These are phyloP conservation scores for Ananas comosus DNA, from an alignment of 176 grass and related monocot genomes.

Conservation along the genomic window DNA sequence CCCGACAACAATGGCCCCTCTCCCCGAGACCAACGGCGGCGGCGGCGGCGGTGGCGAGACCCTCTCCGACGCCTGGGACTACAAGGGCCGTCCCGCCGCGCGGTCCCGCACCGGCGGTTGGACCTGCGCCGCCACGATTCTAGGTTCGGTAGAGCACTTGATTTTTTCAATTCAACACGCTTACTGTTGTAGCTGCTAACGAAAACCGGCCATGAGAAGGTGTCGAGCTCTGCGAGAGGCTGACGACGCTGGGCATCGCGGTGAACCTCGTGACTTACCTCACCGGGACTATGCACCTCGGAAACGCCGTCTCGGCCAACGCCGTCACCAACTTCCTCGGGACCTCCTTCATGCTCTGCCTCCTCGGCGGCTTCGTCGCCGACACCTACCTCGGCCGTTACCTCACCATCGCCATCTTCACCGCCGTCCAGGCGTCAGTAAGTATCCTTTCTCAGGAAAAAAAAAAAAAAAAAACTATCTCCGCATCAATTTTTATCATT, in stretches of 20 bases:
- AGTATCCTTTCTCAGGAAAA: neutral
- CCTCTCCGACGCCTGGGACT: constrained; percentile 76
- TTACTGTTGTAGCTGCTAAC: neutral
- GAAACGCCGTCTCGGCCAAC: constrained; percentile 73
- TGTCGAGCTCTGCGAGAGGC: constrained; percentile 84
- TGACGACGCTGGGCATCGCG: constrained; percentile 89
- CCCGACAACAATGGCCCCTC: constrained; percentile 28
- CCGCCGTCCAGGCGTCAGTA: constrained; percentile 67
- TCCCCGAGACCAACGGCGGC: constrained; percentile 30
- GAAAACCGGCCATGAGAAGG: constrained; percentile 16
- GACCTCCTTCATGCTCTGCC: constrained; percentile 92
- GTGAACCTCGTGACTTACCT: constrained; percentile 96
- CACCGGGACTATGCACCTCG: constrained; percentile 85
- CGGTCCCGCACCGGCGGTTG: constrained; percentile 57
- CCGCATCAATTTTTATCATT: too few relatives aligned
- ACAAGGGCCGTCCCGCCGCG: constrained; percentile 59
- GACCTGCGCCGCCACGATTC: constrained; percentile 67
- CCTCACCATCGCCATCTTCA: constrained; percentile 85
- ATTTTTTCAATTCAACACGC: neutral
- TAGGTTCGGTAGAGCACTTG: constrained; percentile 27
- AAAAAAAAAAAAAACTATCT: too few relatives aligned
- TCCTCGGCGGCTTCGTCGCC: constrained; percentile 86
- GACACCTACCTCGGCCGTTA: constrained; percentile 95
- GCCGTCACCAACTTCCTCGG: constrained; percentile 95
- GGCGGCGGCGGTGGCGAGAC: constrained; percentile 31